These are phyloP conservation scores for Sporothrix mexicana DNA, from an alignment of 2,329 filamentous ascomycete genomes.

Conservation along the genomic window DNA sequence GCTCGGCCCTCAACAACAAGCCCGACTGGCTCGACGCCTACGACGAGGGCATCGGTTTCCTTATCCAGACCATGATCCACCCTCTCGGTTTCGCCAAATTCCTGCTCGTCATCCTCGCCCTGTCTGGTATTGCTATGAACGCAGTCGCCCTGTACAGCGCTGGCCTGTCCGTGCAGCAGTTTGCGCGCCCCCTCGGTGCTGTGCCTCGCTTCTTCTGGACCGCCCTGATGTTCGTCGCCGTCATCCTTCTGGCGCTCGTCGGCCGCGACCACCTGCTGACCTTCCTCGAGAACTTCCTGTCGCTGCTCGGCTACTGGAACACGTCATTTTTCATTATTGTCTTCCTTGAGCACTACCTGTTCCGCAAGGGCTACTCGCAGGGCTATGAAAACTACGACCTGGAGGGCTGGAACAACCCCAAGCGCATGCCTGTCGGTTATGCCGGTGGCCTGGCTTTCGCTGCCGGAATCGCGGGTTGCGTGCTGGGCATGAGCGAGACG, in stretches of 20 bases:
- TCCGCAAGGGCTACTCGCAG: constrained; percentile 46
- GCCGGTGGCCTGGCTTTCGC: constrained; percentile 53
- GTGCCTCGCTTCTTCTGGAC: constrained; percentile 58
- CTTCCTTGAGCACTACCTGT: constrained; percentile 55
- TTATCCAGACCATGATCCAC: constrained; percentile 64
- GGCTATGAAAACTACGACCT: constrained; percentile 54
- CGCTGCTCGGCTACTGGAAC: constrained; percentile 57
- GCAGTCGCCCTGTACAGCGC: constrained; percentile 52
- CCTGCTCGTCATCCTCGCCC: constrained; percentile 63
- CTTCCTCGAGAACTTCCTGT: constrained; percentile 55
- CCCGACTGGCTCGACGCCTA: constrained; percentile 62
- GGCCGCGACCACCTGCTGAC: constrained; percentile 51
- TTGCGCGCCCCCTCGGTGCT: constrained; percentile 50
- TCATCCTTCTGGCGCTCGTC: constrained; percentile 53
- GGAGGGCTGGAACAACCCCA: constrained; percentile 55
- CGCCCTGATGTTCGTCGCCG: constrained; percentile 51
- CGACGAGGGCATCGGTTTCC: constrained; percentile 60
- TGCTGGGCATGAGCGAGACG: constrained; percentile 64
- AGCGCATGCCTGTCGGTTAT: constrained; percentile 51
- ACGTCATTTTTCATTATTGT: constrained; percentile 56
- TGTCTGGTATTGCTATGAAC: constrained; percentile 56
- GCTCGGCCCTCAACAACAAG: constrained; percentile 61
- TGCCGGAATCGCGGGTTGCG: constrained; percentile 54
- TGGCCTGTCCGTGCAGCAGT: constrained; percentile 49
- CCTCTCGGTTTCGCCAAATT: constrained; percentile 67